phyloP scores from a whole-genome alignment of 169 alveolate genomes.

The Babesia sp. region DNA sequence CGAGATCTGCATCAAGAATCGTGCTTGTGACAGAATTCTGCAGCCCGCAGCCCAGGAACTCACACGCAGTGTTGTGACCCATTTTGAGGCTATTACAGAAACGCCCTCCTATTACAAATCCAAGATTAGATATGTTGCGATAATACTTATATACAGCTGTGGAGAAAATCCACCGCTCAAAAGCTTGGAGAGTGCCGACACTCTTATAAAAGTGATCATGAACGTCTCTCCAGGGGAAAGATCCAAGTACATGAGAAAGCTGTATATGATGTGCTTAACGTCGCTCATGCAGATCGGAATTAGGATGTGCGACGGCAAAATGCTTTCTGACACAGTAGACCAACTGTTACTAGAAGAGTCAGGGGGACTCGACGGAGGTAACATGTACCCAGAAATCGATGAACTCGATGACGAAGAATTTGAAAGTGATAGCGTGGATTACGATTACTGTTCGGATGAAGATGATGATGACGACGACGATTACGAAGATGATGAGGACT shows the following conservation, averaged over 20 bases:
- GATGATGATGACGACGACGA: conserved; percentile 20
- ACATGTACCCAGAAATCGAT: conserved; percentile 16
- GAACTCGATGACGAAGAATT: conserved; percentile 7
- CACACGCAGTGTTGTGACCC: not conserved
- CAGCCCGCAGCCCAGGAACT: conserved; percentile 20
- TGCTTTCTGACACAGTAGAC: not conserved
- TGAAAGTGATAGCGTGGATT: conserved; percentile 3
- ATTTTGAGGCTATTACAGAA: conserved; percentile 9
- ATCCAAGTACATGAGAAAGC: conserved; percentile 29
- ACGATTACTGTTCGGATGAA: conserved; percentile 3
- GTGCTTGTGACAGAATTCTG: conserved; percentile 30
- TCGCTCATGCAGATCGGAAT: conserved; percentile 20
- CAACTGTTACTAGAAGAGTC: not conserved
- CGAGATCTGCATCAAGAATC: conserved; percentile 12
- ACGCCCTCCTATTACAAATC: conserved; percentile 12
- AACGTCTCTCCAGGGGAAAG: not conserved
- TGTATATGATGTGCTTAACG: conserved; percentile 9
- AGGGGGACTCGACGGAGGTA: not conserved
- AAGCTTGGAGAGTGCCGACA: conserved; percentile 7
- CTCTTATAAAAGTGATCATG: not conserved
- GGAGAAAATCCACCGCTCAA: conserved; percentile 29
- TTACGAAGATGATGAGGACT: conserved; percentile 15
- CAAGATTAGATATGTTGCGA: conserved; percentile 6
- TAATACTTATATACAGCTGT: conserved; percentile 13
- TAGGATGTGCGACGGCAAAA: not conserved